Percentiles rank a stretch among this genome's conserved stretches.
Conservation (phyloP, 371 early-diverging fungal species). For the Mortierella sp. region DNA sequence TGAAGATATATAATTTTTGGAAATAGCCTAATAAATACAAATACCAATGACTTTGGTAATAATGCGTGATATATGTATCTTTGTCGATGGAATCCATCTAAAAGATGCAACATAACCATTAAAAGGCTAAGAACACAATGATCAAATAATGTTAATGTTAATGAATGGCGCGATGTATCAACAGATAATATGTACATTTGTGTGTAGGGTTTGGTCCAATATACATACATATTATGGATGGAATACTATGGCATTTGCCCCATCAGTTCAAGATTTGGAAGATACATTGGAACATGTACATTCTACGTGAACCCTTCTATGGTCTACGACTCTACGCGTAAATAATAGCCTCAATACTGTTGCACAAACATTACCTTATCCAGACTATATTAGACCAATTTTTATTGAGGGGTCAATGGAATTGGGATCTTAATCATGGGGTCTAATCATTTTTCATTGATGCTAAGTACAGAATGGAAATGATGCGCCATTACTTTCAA, state of each 20-base stretch:
- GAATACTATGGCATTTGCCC: slow-evolving; percentile 1
- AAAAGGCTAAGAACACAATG: not conserved
- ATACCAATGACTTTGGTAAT: not conserved
- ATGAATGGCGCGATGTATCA: not conserved
- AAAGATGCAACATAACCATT: slow-evolving; percentile 6
- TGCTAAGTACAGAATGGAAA: no score
- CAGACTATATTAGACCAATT: not conserved
- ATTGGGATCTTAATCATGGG: no score
- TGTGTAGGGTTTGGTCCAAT: not conserved
- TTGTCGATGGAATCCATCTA: not conserved
- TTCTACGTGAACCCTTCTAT: not conserved
- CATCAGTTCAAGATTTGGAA: not conserved
- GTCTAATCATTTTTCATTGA: no score
- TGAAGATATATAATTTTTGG: not conserved
- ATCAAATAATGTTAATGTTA: not conserved
- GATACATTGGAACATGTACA: not conserved
- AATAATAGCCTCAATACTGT: no score
- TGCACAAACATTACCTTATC: not conserved
- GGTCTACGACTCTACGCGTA: no score
- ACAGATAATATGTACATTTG: not conserved
- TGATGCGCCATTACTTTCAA: no score
- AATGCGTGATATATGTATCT: not conserved
- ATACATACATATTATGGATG: slow-evolving; percentile 5
- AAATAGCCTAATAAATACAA: not conserved
- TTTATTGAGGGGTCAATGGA: not conserved